Conservation (phyloP, 257 asterid genomes). For the Salvia rosmarinus region DNA sequence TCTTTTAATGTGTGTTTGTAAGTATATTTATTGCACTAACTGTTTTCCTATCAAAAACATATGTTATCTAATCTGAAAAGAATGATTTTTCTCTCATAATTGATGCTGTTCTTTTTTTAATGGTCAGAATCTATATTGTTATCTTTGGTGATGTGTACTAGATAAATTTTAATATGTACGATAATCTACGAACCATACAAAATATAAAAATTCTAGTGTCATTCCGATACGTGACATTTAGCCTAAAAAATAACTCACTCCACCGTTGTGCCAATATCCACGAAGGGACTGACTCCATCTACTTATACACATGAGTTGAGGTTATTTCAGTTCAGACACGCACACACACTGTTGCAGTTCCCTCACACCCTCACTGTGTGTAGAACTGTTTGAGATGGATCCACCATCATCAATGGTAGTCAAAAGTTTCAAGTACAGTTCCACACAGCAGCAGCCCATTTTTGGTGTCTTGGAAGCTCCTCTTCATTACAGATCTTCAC, state of each 20-base stretch:
- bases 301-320: constrained; percentile 33
- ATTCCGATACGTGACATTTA: too few species aligned
- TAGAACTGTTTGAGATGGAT: constrained; percentile 45
- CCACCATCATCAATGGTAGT: constrained; percentile 52
- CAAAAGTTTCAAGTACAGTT: constrained; percentile 49
- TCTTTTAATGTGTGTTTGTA: background rate
- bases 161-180: too few species aligned
- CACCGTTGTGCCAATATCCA: too few species aligned
- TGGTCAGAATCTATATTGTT: too few species aligned
- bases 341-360: background rate
- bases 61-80: background rate
- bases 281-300: background rate
- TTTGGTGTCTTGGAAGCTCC: constrained; percentile 47
- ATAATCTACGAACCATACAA: too few species aligned
- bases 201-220: too few species aligned
- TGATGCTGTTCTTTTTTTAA: too few species aligned
- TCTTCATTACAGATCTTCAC: constrained; percentile 48
- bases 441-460: constrained; percentile 56
- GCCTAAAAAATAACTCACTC: too few species aligned
- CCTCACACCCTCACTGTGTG: constrained; percentile 4
- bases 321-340: constrained; percentile 26
- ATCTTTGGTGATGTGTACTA: too few species aligned
- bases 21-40: constrained; percentile 2
- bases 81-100: background rate
- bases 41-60: background rate